Evolutionary conservation across 345 rosid genomes (phyloP).

Genomic region (Lagerstroemia speciosa): DNA sequence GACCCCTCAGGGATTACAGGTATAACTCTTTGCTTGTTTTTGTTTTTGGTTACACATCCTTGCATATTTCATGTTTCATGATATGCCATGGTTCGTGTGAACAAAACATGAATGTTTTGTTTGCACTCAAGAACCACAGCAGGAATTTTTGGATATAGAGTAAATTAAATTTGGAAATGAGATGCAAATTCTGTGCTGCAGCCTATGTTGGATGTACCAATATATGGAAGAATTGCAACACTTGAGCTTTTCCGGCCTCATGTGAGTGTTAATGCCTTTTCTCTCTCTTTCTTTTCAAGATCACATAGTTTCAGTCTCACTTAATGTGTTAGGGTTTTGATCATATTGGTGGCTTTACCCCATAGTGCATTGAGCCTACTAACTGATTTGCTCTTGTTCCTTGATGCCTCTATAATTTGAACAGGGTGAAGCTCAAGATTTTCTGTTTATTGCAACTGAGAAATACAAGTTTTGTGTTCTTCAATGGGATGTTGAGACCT

Average conservation of each 20-base stretch:
- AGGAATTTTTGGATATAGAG: neutral
- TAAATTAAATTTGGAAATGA: neutral
- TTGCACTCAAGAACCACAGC: neutral
- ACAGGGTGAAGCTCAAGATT: slow-evolving; percentile 88
- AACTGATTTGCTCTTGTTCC: neutral
- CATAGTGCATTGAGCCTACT: neutral
- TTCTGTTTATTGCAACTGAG: slow-evolving; percentile 84
- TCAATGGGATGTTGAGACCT: slow-evolving; percentile 77
- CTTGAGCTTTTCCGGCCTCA: slow-evolving; percentile 88
- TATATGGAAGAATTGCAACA: slow-evolving; percentile 92
- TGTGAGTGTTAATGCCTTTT: slow-evolving; percentile 39
- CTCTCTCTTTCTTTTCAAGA: neutral
- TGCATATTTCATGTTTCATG: neutral
- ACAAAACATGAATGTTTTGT: neutral
- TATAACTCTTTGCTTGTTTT: slow-evolving; percentile 14
- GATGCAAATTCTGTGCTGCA: slow-evolving; percentile 21
- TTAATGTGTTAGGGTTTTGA: neutral
- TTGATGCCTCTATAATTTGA: slow-evolving; percentile 9
- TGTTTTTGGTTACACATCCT: neutral
- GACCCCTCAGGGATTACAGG: slow-evolving; percentile 79
- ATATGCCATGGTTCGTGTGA: neutral
- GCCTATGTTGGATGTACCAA: slow-evolving; percentile 86
- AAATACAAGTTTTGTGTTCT: slow-evolving; percentile 87
- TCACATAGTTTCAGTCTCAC: neutral
- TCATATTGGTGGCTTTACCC: neutral